Conservation (phyloP, 208 protist species). For the Herpetomonas tarakana region DNA sequence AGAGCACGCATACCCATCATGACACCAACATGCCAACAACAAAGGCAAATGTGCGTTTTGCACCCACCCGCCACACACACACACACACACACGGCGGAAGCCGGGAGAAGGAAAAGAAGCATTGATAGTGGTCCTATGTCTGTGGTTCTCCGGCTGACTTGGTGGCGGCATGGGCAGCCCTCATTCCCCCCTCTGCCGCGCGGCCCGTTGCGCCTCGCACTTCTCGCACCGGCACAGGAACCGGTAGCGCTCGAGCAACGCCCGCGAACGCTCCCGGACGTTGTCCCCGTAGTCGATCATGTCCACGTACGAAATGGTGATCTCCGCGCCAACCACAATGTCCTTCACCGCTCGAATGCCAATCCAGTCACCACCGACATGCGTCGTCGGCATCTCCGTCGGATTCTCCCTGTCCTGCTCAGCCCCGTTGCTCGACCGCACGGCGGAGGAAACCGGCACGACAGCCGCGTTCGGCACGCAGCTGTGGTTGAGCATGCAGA, state of each 20-base stretch:
- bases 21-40: too few relatives aligned
- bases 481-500: slow-evolving; percentile 87
- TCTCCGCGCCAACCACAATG: slow-evolving; percentile 66
- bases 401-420: neutral
- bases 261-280: slow-evolving; percentile 26
- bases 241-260: slow-evolving; percentile 62
- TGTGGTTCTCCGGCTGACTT: too few relatives aligned
- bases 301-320: slow-evolving; percentile 85
- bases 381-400: slow-evolving; percentile 9
- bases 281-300: slow-evolving; percentile 39
- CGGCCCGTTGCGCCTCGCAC: slow-evolving; percentile 38
- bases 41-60: too few relatives aligned
- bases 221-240: slow-evolving; percentile 64
- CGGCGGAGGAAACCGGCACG: slow-evolving; percentile 11
- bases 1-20: too few relatives aligned
- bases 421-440: slow-evolving; percentile 11
- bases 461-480: slow-evolving; percentile 70
- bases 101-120: too few relatives aligned
- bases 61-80: too few relatives aligned
- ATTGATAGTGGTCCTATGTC: too few relatives aligned
- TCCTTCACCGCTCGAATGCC: slow-evolving; percentile 46
- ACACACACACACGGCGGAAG: too few relatives aligned
- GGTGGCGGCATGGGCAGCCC: too few relatives aligned
- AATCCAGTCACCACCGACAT: slow-evolving; percentile 22
- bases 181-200: slow-evolving; percentile 12